A percentile compares a stretch with the other conserved stretches of the same genome.
Evolutionary conservation across 208 protist species (phyloP).

Genomic region (Crithidia bombi): DNA sequence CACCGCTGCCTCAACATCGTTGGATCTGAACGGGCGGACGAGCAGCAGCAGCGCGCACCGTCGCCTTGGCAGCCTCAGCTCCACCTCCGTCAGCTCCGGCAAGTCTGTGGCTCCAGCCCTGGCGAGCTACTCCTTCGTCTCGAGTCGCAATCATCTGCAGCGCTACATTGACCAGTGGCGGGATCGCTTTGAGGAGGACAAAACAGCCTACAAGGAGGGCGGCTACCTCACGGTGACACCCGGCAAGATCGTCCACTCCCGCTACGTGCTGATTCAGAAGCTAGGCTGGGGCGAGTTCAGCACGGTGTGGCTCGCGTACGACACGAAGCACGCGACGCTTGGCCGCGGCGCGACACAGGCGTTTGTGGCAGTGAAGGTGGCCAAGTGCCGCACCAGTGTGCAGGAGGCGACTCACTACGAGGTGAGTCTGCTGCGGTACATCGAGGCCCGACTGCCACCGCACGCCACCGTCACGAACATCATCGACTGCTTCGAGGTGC

Average conservation of each 20-base stretch:
- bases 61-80: conserved; percentile 9
- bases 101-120: conserved; percentile 8
- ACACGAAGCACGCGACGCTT: conserved; percentile 48
- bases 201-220: conserved; percentile 67
- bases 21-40: not conserved
- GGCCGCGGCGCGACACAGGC: conserved; percentile 45
- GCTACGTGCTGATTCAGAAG: conserved; percentile 86
- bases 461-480: conserved; percentile 60
- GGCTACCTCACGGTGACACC: conserved; percentile 75
- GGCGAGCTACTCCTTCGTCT: conserved; percentile 16
- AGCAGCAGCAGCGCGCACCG: conserved; percentile 6
- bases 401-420: conserved; percentile 76
- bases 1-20: conserved; percentile 6
- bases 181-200: conserved; percentile 65
- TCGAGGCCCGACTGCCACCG: conserved; percentile 42
- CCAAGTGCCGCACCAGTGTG: conserved; percentile 67
- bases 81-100: conserved; percentile 12
- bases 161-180: conserved; percentile 62
- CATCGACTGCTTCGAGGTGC: conserved; percentile 81
- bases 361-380: conserved; percentile 88
- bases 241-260: conserved; percentile 66
- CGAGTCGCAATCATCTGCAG: conserved; percentile 35
- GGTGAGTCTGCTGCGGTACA: conserved; percentile 69
- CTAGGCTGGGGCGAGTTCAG: conserved; percentile 90
- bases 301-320: conserved; percentile 90